Evolutionary conservation across 208 protist species (phyloP), one percentile per base, ranked within the genome.

Genomic region (Crithidia expoeki): DNA sequence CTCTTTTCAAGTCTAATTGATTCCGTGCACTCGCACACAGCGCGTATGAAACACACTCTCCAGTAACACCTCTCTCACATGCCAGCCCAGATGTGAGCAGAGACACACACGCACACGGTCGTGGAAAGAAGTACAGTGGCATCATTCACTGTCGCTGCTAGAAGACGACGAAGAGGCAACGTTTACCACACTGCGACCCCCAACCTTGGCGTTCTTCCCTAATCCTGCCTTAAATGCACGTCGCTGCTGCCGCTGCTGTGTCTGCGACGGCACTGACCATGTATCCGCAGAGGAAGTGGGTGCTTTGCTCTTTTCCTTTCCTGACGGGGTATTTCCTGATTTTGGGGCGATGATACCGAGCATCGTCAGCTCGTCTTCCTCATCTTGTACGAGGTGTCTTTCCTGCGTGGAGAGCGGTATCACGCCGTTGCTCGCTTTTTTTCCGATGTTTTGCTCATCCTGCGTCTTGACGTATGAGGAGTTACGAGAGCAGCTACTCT

Each of bases 131-230:
- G 49, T 53, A 25, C 10, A 27, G 5, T 0, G 2, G 16, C 9
- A 50, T 72, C 40, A 74, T 9, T 67, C 59, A 10, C 27, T 28
- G 47, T 62, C 56, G 10, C n/a, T 42, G 59, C 40, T 49, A 5
- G n/a, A n/a, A n/a, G 60, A 68, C 1, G 59, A 68, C 16, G 59
- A 65, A 42, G 58, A 63, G 3, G 59, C 68, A 27, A 56, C 33
- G 40, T 74, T 61, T 32, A 62, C 62, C 38, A 68, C 30, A 17
- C 60, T 62, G 28, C 59, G 59, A 1, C 59, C 30, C 4, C 59
- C 46, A 38, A 27, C n/a, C 42, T 52, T 64, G 14, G 4, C 4
- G 4, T 38, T 50, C 32, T 65, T 65, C n/a, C 23, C 23, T 9
- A 17, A 1, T 27, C 2, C 16, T n/a, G 10, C 30, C 46, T 6